A percentile compares a stretch with the other conserved stretches of the same genome.
These are phyloP conservation scores for Spatholobus suberectus DNA, from an alignment of 306 rosid genomes.

Conservation along the genomic window DNA sequence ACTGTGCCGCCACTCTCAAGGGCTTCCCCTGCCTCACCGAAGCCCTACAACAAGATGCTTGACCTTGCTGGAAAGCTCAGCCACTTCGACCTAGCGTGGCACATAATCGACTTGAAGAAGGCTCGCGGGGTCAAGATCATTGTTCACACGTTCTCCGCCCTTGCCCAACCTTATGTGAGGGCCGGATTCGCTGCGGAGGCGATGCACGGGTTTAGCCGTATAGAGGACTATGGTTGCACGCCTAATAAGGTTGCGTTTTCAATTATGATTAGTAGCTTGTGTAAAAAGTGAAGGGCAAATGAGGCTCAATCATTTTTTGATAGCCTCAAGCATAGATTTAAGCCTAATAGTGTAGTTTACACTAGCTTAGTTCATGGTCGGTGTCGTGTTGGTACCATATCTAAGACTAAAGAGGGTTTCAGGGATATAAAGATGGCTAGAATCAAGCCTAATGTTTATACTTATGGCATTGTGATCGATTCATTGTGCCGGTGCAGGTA, in stretches of 20 bases:
- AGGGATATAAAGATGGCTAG: constrained; percentile 80
- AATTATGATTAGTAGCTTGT: constrained; percentile 70
- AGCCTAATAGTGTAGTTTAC: constrained; percentile 77
- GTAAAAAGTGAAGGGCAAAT: constrained; percentile 79
- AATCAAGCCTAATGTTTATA: constrained; percentile 81
- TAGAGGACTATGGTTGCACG: constrained; percentile 85
- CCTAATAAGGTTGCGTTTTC: constrained; percentile 85
- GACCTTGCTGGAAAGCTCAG: constrained; percentile 90
- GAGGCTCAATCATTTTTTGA: constrained; percentile 91
- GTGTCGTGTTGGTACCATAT: constrained; percentile 80
- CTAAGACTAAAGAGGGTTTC: constrained; percentile 79
- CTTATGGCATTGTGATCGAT: constrained; percentile 88
- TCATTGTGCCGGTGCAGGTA: constrained; percentile 81
- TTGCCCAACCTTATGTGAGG: constrained; percentile 80
- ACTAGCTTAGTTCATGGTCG: constrained; percentile 87
- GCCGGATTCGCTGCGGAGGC: constrained; percentile 96
- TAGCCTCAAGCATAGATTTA: constrained; percentile 64
- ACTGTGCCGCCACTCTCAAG: constrained; percentile 66
- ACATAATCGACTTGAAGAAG: constrained; percentile 73
- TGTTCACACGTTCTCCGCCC: constrained; percentile 62
- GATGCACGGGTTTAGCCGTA: constrained; percentile 84
- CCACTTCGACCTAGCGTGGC: constrained; percentile 87
- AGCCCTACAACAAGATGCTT: constrained; percentile 80
- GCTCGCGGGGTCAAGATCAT: constrained; percentile 67
- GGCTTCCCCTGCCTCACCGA: constrained; percentile 53